Percentiles rank a stretch among this genome's conserved stretches.
phyloP scores from a whole-genome alignment of 805 yeast genomes.

The Hanseniaspora lindneri region DNA sequence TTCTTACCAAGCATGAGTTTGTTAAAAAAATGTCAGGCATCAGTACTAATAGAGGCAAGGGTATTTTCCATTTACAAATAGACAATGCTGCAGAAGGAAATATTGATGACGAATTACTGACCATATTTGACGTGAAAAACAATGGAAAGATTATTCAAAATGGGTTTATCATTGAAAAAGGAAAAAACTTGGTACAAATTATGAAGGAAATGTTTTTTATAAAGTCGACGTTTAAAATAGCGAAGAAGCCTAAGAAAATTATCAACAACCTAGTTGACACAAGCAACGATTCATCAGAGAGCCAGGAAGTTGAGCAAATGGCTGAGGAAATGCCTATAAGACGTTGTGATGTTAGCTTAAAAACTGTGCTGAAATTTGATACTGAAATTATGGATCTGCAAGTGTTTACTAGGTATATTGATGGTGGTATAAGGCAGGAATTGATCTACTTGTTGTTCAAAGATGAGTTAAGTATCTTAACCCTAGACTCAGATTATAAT shows the following conservation, averaged over 20 bases:
- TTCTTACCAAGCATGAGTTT: not conserved
- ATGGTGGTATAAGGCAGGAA: slow-evolving; percentile 16
- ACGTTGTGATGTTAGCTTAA: slow-evolving; percentile 25
- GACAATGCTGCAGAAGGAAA: slow-evolving; percentile 21
- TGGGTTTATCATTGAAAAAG: slow-evolving; percentile 27
- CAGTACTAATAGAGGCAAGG: not conserved
- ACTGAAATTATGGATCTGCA: slow-evolving; percentile 23
- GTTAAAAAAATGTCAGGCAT: not conserved
- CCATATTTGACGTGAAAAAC: slow-evolving; percentile 26
- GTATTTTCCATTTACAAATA: slow-evolving; percentile 5
- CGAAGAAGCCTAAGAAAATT: not conserved
- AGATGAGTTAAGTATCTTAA: slow-evolving; percentile 26
- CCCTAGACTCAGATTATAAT: slow-evolving; percentile 23
- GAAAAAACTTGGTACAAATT: slow-evolving; percentile 25
- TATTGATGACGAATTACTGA: slow-evolving; percentile 27
- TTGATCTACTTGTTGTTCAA: slow-evolving; percentile 24
- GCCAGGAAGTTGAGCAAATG: slow-evolving; percentile 18
- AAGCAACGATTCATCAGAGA: slow-evolving; percentile 4
- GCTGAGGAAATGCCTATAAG: slow-evolving; percentile 26
- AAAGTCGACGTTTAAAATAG: slow-evolving; percentile 3
- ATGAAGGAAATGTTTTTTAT: slow-evolving; percentile 17
- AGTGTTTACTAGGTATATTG: slow-evolving; percentile 21
- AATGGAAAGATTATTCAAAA: slow-evolving; percentile 27
- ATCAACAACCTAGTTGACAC: slow-evolving; percentile 3
- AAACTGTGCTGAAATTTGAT: slow-evolving; percentile 28